Percentiles rank a stretch among this genome's conserved stretches.
These are phyloP conservation scores for Hypoxylon sp. DNA, from an alignment of 2,329 filamentous ascomycete species.

Conservation along the genomic window DNA sequence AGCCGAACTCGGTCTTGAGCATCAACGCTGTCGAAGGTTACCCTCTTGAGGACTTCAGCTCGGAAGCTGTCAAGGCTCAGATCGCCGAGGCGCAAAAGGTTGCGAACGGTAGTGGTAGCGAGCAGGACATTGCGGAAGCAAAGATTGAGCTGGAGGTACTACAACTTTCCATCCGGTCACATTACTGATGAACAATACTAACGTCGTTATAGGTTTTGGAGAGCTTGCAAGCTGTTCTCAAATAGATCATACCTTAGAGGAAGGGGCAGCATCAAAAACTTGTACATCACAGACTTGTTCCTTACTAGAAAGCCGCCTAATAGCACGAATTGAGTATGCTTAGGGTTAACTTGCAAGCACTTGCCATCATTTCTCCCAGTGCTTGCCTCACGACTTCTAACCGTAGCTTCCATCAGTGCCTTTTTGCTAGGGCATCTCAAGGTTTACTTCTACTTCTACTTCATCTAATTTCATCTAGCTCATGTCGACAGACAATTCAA, in stretches of 20 bases:
- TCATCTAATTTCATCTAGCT: conserved; percentile 2
- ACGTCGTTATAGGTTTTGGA: conserved; percentile 76
- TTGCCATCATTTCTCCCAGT: conserved; percentile 40
- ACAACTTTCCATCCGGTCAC: conserved; percentile 6
- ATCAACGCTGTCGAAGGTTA: conserved; percentile 99
- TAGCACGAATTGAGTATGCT: conserved; percentile 48
- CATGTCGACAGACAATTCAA: not conserved
- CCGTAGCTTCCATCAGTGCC: conserved; percentile 4
- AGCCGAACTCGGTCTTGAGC: conserved; percentile 94
- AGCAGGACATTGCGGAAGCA: conserved; percentile 97
- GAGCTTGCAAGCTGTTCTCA: conserved; percentile 83
- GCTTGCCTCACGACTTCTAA: conserved; percentile 18
- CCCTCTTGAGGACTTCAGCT: conserved; percentile 95
- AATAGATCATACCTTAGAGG: conserved; percentile 69
- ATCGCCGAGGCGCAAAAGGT: conserved; percentile 97
- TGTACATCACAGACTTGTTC: conserved; percentile 57
- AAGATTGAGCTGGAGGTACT: conserved; percentile 98
- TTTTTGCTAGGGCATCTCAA: not conserved
- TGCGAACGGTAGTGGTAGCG: conserved; percentile 88
- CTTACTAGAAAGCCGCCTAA: conserved; percentile 48
- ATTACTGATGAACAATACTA: conserved; percentile 49
- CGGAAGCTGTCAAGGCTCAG: conserved; percentile 88
- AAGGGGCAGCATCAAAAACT: conserved; percentile 55
- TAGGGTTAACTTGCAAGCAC: conserved; percentile 34
- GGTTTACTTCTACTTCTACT: conserved; percentile 6